Evolutionary conservation across 1,139 yeast genomes (phyloP), one percentile per base, ranked within the genome.

Genomic region (Spencermartinsiella ligniputridi): DNA sequence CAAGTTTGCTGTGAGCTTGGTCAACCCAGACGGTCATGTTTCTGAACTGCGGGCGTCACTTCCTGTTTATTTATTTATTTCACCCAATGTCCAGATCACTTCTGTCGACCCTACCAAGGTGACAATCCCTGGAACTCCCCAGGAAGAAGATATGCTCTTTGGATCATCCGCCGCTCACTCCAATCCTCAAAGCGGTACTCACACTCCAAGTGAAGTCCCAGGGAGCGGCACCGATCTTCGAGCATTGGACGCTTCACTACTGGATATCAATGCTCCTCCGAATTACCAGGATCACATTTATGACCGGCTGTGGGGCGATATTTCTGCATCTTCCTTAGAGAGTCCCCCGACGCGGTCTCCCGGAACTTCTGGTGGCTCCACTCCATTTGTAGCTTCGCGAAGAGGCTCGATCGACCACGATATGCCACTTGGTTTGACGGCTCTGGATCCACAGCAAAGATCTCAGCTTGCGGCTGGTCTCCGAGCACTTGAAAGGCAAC

Each of bases 201-300:
- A 27, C 15, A 27, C 13, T 15, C 13, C 8, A 5, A 27, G 32
- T n/a, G 13, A n/a, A n/a, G 32, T n/a, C 5, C 43, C 57, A 22
- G 33, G 27, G n/a, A 33, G 19, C 17, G 25, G 21, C 39, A 37
- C 25, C 25, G 37, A 13, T 11, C 35, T 5, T 22, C 60, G 72
- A 3, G 63, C 71, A 41, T 69, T 70, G 44, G 53, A 46, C 8
- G 49, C 44, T 16, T 25, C 18, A 12, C 35, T 49, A 9, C 57
- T 3, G 49, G 48, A 50, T 15, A 45, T 46, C 18, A 45, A 50
- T 15, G 96, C 97, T 0, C 97, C 97, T 2, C 98, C 98, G 22
- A 75, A 84, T 50, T 92, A 92, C 60, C 89, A 82, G 51, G 80
- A 75, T 50, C 96, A 88, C 61, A 78, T 89, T 30, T 89, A 86